Percentiles rank a stretch among this genome's conserved stretches.
Conservation (phyloP, 2,329 filamentous ascomycete genomes). For the Neocatenulostroma microsporum region DNA sequence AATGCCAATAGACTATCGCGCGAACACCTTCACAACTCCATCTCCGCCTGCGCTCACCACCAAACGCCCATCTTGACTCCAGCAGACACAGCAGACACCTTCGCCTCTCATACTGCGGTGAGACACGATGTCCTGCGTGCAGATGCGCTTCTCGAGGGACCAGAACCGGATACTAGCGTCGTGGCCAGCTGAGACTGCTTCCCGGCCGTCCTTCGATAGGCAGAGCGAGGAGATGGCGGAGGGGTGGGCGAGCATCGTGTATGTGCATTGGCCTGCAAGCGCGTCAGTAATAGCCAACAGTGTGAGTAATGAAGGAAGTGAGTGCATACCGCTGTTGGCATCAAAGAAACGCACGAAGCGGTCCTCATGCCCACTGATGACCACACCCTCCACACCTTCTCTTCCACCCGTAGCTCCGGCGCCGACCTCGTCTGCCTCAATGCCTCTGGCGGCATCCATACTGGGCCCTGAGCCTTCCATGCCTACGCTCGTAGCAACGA, state of each 20-base stretch:
- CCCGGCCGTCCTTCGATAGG: constrained; percentile 83
- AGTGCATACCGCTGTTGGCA: constrained; percentile 84
- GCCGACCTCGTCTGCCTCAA: constrained; percentile 66
- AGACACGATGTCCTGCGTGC: constrained; percentile 88
- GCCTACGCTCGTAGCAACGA: constrained; percentile 70
- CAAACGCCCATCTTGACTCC: constrained; percentile 91
- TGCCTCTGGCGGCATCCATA: constrained; percentile 55
- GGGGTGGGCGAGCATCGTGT: constrained; percentile 95
- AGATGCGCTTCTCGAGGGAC: constrained; percentile 90
- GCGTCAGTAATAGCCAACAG: constrained; percentile 3
- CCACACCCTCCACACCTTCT: constrained; percentile 70
- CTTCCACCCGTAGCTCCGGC: constrained; percentile 79
- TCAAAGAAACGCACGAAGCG: constrained; percentile 95
- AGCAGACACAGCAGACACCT: constrained; percentile 87
- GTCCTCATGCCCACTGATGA: constrained; percentile 96
- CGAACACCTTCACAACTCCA: constrained; percentile 88
- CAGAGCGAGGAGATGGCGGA: constrained; percentile 87
- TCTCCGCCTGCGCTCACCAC: constrained; percentile 93
- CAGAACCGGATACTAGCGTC: constrained; percentile 95
- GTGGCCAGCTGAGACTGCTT: constrained; percentile 92
- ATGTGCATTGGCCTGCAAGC: constrained; percentile 85
- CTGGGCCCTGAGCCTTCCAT: constrained; percentile 54
- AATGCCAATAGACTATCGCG: constrained; percentile 13
- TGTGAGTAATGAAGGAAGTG: neutral
- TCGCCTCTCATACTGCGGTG: constrained; percentile 94